Percentiles rank a stretch among this genome's conserved stretches.
phyloP scores from a whole-genome alignment of 176 grass and related monocot genomes.

The Panicum miliaceum region DNA sequence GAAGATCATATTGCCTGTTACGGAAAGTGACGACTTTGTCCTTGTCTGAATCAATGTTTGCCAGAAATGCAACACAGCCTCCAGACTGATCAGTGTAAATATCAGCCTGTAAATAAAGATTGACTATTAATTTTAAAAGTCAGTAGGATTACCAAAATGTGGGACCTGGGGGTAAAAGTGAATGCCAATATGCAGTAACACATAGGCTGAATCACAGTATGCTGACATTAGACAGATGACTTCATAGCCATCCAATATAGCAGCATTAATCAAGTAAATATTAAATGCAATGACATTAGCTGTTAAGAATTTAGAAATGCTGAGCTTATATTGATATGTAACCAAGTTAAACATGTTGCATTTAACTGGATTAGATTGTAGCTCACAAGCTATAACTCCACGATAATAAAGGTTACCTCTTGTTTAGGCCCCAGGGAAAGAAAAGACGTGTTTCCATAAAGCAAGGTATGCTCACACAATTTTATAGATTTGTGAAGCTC shows the following conservation, averaged over 20 bases:
- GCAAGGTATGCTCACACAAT: constrained; percentile 74
- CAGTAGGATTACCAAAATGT: constrained; percentile 25
- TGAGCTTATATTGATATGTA: neutral
- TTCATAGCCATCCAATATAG: constrained; percentile 21
- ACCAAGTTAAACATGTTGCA: constrained; percentile 4
- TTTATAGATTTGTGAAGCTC: constrained; percentile 94
- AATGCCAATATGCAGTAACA: neutral
- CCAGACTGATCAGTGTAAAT: constrained; percentile 84
- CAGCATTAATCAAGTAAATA: constrained; percentile 7
- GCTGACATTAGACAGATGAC: neutral
- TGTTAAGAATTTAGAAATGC: constrained; percentile 8
- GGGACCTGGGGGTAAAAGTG: neutral
- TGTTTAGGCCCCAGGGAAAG: constrained; percentile 68
- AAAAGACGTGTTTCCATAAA: constrained; percentile 69
- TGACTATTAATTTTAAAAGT: neutral
- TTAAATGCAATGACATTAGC: neutral
- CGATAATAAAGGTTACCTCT: constrained; percentile 60
- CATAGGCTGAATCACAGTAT: neutral
- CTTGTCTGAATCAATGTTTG: constrained; percentile 77
- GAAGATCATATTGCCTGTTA: constrained; percentile 76
- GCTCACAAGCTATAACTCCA: neutral
- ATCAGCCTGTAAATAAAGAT: constrained; percentile 63
- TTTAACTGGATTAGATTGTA: neutral
- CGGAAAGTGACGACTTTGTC: constrained; percentile 73
- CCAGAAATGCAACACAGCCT: constrained; percentile 81